Base-by-base conservation (phyloP, 805 yeast species). In the Saccharomycopsis sp. region DNA sequence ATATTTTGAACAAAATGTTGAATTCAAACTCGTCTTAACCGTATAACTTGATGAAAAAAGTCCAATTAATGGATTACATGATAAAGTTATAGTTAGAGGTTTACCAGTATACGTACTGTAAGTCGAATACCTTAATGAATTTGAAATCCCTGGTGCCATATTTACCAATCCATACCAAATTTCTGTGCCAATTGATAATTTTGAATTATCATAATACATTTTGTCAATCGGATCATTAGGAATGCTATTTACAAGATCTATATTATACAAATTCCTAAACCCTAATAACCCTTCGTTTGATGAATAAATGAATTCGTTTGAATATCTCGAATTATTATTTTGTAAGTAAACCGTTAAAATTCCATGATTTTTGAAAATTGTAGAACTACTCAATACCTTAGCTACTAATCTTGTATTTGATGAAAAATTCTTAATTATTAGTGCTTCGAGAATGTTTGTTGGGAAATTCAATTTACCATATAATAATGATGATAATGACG, bases 391-490 rank as follows among this genome's bases (percentile, higher is more conserved):
- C 24, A 88, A 77, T 57, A 93, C 83, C 53, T 85, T 85, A 17
- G 86, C 62, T 34, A 82, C 63, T 13, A 89, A 47, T 56, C 86
- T 96, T 1, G 85, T 68, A 21, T 67, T 65, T 4, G 72, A 61
- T 0, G 81, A 67, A 14, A 85, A 55, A 44, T 86, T 66, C 51
- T 82, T 76, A 33, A 87, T 76, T 5, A 80, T 53, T 90, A 93
- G 81, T 1, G 96, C 96, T 60, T 90, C 97, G 2, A 93, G 64
- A 5, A 83, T 80, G 14, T 85, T 79, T 1, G 86, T 84, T 0
- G 98, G 97, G 50, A 90, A 79, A 56, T 81, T 85, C 79, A 93
- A 75, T 51, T 90, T 70, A 1, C 97, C 97, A 60, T 86, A 90
- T 13, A 90, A 65, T 0, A 79, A 66, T 35, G 17, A 22, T 38